Evolutionary conservation across 1,139 yeast genomes (phyloP).

Genomic region (Insectozyma bohioensis): DNA sequence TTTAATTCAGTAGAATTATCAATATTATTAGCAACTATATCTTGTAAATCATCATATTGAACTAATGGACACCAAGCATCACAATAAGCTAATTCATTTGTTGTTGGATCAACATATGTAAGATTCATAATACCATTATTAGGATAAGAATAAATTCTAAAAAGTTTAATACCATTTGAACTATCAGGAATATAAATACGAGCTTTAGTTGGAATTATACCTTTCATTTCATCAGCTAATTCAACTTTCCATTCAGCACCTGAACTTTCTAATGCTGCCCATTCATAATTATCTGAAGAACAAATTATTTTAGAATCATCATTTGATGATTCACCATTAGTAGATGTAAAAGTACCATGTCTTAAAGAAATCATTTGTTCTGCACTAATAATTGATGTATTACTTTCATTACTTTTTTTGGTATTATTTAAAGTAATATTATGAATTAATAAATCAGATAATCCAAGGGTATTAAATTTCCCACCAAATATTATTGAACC

Average conservation of each 20-base stretch:
- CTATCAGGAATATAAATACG: slow-evolving; percentile 65
- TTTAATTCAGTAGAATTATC: slow-evolving; percentile 22
- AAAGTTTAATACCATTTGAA: slow-evolving; percentile 57
- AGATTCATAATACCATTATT: slow-evolving; percentile 89
- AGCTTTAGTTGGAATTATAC: slow-evolving; percentile 68
- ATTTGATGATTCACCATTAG: slow-evolving; percentile 42
- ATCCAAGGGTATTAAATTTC: slow-evolving; percentile 60
- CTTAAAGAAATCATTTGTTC: slow-evolving; percentile 69
- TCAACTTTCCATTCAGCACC: slow-evolving; percentile 71
- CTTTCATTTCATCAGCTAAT: slow-evolving; percentile 53
- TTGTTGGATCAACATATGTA: slow-evolving; percentile 74
- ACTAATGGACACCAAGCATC: slow-evolving; percentile 85
- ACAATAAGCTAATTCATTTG: slow-evolving; percentile 59
- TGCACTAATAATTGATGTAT: slow-evolving; percentile 46
- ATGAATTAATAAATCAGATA: slow-evolving; percentile 42
- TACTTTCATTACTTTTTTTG: slow-evolving; percentile 27
- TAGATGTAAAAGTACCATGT: slow-evolving; percentile 58
- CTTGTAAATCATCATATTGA: slow-evolving; percentile 28
- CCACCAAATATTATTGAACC: slow-evolving; percentile 80
- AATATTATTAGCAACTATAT: slow-evolving; percentile 20
- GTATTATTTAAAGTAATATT: slow-evolving; percentile 26
- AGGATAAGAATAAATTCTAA: slow-evolving; percentile 77
- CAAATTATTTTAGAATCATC: slow-evolving; percentile 52
- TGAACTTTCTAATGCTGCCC: slow-evolving; percentile 54
- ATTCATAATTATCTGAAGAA: slow-evolving; percentile 50